Evolutionary conservation across 768 basidiomycete species (phyloP), one percentile per base, ranked within the genome.

Genomic region (Leccinum uliginosum): DNA sequence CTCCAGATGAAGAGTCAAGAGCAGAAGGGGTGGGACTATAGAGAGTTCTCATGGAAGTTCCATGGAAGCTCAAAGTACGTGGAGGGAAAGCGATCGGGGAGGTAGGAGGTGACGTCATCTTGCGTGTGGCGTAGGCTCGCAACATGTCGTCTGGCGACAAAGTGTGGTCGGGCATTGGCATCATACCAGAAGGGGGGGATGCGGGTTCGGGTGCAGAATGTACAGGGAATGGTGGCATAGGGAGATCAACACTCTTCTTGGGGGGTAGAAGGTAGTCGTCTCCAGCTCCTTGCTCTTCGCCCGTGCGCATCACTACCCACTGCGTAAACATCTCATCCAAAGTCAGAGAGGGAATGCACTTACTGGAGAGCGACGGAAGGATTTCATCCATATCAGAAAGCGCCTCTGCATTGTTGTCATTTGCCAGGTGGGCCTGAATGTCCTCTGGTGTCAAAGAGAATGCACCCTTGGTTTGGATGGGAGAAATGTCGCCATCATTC

Each of bases 81-180:
- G 60, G 44, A 11, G 71, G 71, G 53, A 71, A 73, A 19, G 71
- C 58, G 14, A 73, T 64, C 14, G 72, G 60, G 3, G 71, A 65
- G 30, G 66, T 62, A 47, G 72, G 71, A 58, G 72, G 73, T 24
- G 72, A 74, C 11, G 64, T 59, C 14, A 68, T 64, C 46, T 70
- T 73, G 59, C 80, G 75, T 26, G 75, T 80, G 6, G 87, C 87
- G 58, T 89, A 90, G 1, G 85, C 86, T 35, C 85, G 82, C 46
- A 91, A 75, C 84, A 91, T 87, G 24, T 82, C 89, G 65, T 91
- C 89, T 3, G 89, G 89, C 1, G 78, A 77, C 79, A 81, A 80
- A 49, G 72, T 61, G 32, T 62, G 74, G 2, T 71, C 75, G 24
- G 78, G 75, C 64, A 74, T 62, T 2, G 78, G 63, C 61, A 75